These are phyloP conservation scores for Hypomontagnella submonticulosa DNA, from an alignment of 495 filamentous ascomycete genomes.

Conservation along the genomic window DNA sequence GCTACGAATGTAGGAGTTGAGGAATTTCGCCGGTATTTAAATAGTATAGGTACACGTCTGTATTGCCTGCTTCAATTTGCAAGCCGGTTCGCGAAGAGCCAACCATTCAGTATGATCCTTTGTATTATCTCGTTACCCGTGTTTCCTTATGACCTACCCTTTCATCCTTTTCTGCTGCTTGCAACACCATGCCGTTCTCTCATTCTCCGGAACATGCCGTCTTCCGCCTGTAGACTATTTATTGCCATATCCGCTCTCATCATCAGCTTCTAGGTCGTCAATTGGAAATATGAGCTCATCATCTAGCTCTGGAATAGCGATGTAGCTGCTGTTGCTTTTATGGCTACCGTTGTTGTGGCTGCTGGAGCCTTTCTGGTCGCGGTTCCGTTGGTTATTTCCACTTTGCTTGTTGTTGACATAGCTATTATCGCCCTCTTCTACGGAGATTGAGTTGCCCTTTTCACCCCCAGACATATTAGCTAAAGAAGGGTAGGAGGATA, in stretches of 20 bases:
- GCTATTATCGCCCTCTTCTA: conserved; percentile 2
- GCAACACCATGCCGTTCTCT: too few relatives aligned
- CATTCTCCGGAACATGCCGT: too few relatives aligned
- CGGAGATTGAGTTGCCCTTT: background rate
- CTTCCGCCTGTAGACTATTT: conserved; percentile 6
- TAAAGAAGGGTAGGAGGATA: background rate
- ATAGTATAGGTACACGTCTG: too few relatives aligned
- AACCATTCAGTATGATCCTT: too few relatives aligned
- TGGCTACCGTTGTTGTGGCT: background rate
- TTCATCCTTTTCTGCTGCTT: too few relatives aligned
- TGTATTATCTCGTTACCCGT: too few relatives aligned
- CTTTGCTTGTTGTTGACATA: background rate
- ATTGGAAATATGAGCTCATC: conserved; percentile 31
- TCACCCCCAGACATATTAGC: conserved; percentile 21
- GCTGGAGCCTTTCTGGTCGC: conserved; percentile 9
- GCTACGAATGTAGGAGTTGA: too few relatives aligned
- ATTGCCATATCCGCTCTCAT: background rate
- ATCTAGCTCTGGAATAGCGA: conserved; percentile 9
- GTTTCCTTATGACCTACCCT: too few relatives aligned
- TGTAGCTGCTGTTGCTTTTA: conserved; percentile 1
- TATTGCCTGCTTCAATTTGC: too few relatives aligned
- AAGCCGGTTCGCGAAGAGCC: too few relatives aligned
- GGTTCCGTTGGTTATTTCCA: conserved; percentile 9
- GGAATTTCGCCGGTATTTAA: too few relatives aligned
- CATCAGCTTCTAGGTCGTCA: conserved; percentile 22